Evolutionary conservation across 108 stramenopile genomes (phyloP).

Genomic region (Cyclotella cryptica): DNA sequence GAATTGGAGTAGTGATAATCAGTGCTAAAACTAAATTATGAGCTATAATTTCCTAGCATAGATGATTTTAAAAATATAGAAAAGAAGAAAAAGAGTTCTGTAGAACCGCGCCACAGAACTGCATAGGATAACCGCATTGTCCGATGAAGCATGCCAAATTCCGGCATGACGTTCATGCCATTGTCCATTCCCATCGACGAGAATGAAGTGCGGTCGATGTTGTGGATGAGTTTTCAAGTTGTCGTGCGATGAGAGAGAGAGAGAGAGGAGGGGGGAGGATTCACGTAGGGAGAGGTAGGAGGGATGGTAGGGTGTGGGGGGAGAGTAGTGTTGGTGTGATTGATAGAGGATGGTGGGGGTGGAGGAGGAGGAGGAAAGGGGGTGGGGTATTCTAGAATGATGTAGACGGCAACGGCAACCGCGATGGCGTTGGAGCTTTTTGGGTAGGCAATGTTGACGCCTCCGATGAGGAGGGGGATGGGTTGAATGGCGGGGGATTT

Average conservation of each 20-base stretch:
- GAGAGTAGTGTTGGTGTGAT: slow-evolving; percentile 46
- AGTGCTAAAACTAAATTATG: too few species aligned
- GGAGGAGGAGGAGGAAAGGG: not conserved
- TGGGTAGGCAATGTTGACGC: slow-evolving; percentile 71
- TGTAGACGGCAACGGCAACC: slow-evolving; percentile 74
- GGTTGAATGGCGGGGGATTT: slow-evolving; percentile 9
- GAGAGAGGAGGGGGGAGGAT: slow-evolving; percentile 56
- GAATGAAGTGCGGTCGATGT: slow-evolving; percentile 57
- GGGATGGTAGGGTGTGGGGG: slow-evolving; percentile 53
- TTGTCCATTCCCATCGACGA: slow-evolving; percentile 72
- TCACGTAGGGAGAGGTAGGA: slow-evolving; percentile 79
- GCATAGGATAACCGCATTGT: slow-evolving; percentile 58
- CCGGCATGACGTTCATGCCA: slow-evolving; percentile 73
- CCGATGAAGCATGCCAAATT: slow-evolving; percentile 72
- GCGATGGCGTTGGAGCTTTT: slow-evolving; percentile 15
- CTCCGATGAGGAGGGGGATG: slow-evolving; percentile 56
- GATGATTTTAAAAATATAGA: too few species aligned
- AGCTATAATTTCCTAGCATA: too few species aligned
- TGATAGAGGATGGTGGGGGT: slow-evolving; percentile 54
- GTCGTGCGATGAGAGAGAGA: slow-evolving; percentile 58
- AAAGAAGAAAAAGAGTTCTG: too few species aligned
- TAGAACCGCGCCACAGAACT: too few species aligned
- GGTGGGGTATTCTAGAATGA: slow-evolving; percentile 53
- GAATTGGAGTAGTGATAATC: too few species aligned
- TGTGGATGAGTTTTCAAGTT: slow-evolving; percentile 48